Conservation (phyloP, 352 stramenopile species). For the Paralagenidium karlingii region DNA sequence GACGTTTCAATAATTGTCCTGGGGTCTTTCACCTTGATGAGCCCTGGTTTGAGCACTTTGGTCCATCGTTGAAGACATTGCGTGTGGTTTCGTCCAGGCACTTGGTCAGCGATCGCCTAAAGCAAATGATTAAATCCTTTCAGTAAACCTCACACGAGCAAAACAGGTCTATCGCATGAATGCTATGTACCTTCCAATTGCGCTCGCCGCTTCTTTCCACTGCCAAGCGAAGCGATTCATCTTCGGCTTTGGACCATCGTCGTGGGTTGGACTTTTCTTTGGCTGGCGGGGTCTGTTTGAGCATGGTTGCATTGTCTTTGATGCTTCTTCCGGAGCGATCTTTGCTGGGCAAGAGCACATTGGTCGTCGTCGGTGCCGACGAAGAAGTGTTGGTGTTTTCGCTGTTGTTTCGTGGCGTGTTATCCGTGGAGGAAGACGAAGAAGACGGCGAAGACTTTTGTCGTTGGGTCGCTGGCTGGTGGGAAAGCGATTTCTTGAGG, state of each 20-base stretch:
- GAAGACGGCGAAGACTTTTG: too few relatives aligned
- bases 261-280: slow-evolving; percentile 80
- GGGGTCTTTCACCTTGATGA: slow-evolving; percentile 92
- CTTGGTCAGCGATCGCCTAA: slow-evolving; percentile 82
- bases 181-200: slow-evolving; percentile 61
- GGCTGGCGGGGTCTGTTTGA: slow-evolving; percentile 63
- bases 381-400: slow-evolving; percentile 2
- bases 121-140: neutral
- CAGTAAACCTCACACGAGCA: neutral
- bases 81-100: slow-evolving; percentile 85
- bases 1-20: slow-evolving; percentile 15
- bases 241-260: slow-evolving; percentile 75
- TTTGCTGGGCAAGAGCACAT: slow-evolving; percentile 8
- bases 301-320: slow-evolving; percentile 17
- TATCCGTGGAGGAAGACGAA: too few relatives aligned
- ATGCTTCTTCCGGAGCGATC: slow-evolving; percentile 5
- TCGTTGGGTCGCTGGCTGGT: slow-evolving; percentile 52
- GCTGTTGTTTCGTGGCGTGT: neutral
- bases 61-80: slow-evolving; percentile 90
- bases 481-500: slow-evolving; percentile 58
- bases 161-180: neutral
- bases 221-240: slow-evolving; percentile 69
- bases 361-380: slow-evolving; percentile 6
- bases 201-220: slow-evolving; percentile 78
- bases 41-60: slow-evolving; percentile 87